These are phyloP conservation scores for Rosa multiflora DNA, from an alignment of 306 rosid species.

Conservation along the genomic window DNA sequence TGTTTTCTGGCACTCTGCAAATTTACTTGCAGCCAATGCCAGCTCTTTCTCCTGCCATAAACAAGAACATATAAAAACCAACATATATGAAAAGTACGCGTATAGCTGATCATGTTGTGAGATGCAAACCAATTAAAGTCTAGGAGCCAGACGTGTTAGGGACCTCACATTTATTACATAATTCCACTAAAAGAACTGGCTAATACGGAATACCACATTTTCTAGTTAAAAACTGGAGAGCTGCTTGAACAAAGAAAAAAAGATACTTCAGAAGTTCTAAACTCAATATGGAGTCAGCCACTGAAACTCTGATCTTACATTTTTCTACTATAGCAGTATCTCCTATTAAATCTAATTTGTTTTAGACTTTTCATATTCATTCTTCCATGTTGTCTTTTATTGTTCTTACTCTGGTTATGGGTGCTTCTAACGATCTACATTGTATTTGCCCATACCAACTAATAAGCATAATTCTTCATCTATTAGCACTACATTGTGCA, in stretches of 20 bases:
- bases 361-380: not conserved
- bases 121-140: not conserved
- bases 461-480: not conserved
- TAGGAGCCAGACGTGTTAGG: not conserved
- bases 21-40: slow-evolving; percentile 59
- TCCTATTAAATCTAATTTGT: not conserved
- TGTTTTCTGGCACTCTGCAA: slow-evolving; percentile 79
- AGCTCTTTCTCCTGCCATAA: slow-evolving; percentile 67
- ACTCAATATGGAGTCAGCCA: not conserved
- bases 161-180: not conserved
- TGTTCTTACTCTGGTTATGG: not conserved
- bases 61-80: slow-evolving; percentile 18
- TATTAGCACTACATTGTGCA: not conserved
- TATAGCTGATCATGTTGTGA: not conserved
- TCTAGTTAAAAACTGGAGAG: not conserved
- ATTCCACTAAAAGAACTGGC: not conserved
- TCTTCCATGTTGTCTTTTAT: not conserved
- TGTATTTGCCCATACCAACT: not conserved
- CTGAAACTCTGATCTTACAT: not conserved
- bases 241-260: not conserved
- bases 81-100: not conserved
- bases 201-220: not conserved
- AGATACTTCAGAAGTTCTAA: not conserved
- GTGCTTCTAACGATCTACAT: not conserved
- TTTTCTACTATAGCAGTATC: not conserved